Base-by-base conservation (phyloP, 2,329 filamentous ascomycete genomes). In the Aspergillus tamarii region DNA sequence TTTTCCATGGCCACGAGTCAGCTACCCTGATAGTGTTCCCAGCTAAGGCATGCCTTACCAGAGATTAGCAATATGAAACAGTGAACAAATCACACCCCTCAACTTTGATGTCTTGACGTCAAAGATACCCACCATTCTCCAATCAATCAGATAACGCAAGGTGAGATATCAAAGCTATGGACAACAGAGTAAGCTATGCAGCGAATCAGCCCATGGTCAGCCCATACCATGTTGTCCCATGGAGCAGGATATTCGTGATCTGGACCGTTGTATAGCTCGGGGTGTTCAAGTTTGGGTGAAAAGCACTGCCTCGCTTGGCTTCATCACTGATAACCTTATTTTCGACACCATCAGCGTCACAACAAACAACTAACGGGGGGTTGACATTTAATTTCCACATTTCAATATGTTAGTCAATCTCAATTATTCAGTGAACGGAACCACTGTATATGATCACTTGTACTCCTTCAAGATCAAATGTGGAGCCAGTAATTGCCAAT, bases 301-400 rank as follows among this genome's bases (percentile, higher is more conserved):
- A 36, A 55, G 52, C 52, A 55, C 52, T 39, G 52, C 52, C 52
- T 55, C 52, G 11, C 52, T 55, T 55, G 52, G 52, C 52, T 55
- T 55, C 12, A 55, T 55, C n/a, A 39, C 21, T 8, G 36, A 23
- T 39, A 55, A 55, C 52, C 32, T 55, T 55, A 55, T 55, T 55
- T 52, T 26, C 30, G 19, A 39, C 30, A 39, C 39, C 52, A 53
- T 14, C 50, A 34, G 10, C 50, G 23, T 19, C 30, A 53, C 26
- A 11, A 32, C 16, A 9, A 34, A 53, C 23, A 2, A 53, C 19
- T n/a, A 19, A 32, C 12, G 16, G 8, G 1, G 1, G 3, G 5
- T 41, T n/a, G 16, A 41, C 39, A n/a, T 1, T 41, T 16, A 3
- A 36, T 7, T 14, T 7, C 34, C 34, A 36, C 14, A 36, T 16